Evolutionary conservation across 2,329 filamentous ascomycete species (phyloP).

Genomic region (Fusarium bulbicola): DNA sequence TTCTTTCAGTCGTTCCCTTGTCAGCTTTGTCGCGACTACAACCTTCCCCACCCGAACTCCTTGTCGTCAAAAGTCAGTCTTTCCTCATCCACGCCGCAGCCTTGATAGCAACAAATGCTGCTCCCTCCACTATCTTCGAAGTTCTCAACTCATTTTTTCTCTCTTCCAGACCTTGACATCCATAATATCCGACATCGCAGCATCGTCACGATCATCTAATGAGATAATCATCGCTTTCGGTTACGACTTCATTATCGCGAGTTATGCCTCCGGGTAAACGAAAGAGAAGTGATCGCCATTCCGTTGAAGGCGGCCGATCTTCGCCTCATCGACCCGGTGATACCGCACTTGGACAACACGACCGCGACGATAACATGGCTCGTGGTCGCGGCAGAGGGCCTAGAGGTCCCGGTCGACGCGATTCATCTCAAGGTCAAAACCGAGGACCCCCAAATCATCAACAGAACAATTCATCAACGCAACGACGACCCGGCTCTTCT

Average conservation of each 20-base stretch:
- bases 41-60: slow-evolving; percentile 33
- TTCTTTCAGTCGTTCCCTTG: slow-evolving; percentile 39
- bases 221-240: slow-evolving; percentile 43
- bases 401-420: slow-evolving; percentile 61
- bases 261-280: slow-evolving; percentile 65
- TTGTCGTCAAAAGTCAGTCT: slow-evolving; percentile 42
- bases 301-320: slow-evolving; percentile 62
- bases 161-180: slow-evolving; percentile 15
- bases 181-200: neutral
- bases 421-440: slow-evolving; percentile 55
- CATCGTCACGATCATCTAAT: slow-evolving; percentile 42
- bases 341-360: slow-evolving; percentile 64
- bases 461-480: slow-evolving; percentile 35
- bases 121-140: slow-evolving; percentile 6
- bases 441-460: slow-evolving; percentile 42
- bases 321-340: slow-evolving; percentile 71
- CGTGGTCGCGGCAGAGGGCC: slow-evolving; percentile 58
- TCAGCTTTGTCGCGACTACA: slow-evolving; percentile 25
- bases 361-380: slow-evolving; percentile 61
- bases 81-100: slow-evolving; percentile 35
- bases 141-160: slow-evolving; percentile 29
- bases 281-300: slow-evolving; percentile 64
- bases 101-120: slow-evolving; percentile 24
- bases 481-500: slow-evolving; percentile 36
- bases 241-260: slow-evolving; percentile 33